These are phyloP conservation scores for Cordyceps javanica DNA, from an alignment of 2,329 filamentous ascomycete species.

Conservation along the genomic window DNA sequence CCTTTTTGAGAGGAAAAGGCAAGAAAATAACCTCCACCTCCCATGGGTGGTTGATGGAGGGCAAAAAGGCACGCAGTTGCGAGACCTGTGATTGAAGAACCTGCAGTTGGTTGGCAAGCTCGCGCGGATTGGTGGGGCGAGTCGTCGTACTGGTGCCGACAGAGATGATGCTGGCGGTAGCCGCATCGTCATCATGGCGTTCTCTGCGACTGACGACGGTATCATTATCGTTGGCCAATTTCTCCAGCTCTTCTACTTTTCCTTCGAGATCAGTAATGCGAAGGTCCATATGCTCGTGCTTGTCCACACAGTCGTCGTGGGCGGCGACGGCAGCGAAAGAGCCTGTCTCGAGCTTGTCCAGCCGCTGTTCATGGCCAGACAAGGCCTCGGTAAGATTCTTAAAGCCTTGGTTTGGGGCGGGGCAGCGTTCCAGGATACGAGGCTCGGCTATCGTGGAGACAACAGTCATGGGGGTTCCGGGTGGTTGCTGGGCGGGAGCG, in stretches of 20 bases:
- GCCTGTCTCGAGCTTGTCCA: slow-evolving; percentile 63
- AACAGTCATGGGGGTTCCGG: slow-evolving; percentile 17
- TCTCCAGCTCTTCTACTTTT: slow-evolving; percentile 54
- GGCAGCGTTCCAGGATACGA: slow-evolving; percentile 16
- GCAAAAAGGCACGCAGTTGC: slow-evolving; percentile 54
- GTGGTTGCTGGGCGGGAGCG: background rate
- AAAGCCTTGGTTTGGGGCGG: slow-evolving; percentile 31
- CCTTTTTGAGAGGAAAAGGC: slow-evolving; percentile 56
- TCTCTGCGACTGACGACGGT: slow-evolving; percentile 33
- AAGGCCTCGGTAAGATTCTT: slow-evolving; percentile 46
- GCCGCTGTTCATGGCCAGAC: slow-evolving; percentile 54
- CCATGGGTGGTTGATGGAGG: slow-evolving; percentile 61
- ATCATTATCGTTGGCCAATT: slow-evolving; percentile 40
- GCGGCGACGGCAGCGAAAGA: slow-evolving; percentile 57
- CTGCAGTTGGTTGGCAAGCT: slow-evolving; percentile 46
- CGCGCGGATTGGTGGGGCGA: slow-evolving; percentile 34
- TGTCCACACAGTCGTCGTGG: slow-evolving; percentile 65
- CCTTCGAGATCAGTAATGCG: slow-evolving; percentile 65
- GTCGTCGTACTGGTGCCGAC: slow-evolving; percentile 38
- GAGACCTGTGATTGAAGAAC: slow-evolving; percentile 43
- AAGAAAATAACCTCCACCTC: slow-evolving; percentile 70
- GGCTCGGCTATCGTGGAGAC: slow-evolving; percentile 25
- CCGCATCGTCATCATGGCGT: slow-evolving; percentile 36
- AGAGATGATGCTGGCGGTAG: slow-evolving; percentile 41
- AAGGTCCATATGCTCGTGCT: slow-evolving; percentile 59